Conservation (phyloP, 805 yeast species). For the Kodamaea kaohsiungensis region DNA sequence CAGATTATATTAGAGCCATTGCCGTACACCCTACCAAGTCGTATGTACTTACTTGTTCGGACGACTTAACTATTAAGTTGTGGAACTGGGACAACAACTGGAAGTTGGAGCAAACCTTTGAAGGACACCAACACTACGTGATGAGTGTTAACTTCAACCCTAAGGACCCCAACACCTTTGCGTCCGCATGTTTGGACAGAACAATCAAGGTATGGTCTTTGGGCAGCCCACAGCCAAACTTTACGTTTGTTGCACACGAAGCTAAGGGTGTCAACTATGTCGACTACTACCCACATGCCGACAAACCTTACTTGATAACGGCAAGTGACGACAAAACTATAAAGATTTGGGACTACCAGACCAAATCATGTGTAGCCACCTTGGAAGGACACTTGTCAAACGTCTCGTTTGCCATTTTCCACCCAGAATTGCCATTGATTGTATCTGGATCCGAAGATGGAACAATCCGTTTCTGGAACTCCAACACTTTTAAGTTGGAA, state of each 20-base stretch:
- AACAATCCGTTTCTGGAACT: conserved; percentile 90
- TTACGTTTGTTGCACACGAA: conserved; percentile 88
- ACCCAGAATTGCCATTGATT: conserved; percentile 93
- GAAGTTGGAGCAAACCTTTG: conserved; percentile 86
- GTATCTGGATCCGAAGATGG: conserved; percentile 97
- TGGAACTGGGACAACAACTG: conserved; percentile 98
- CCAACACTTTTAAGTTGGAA: conserved; percentile 91
- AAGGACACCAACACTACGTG: conserved; percentile 94
- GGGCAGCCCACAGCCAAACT: conserved; percentile 85
- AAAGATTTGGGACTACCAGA: conserved; percentile 95
- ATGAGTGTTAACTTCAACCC: conserved; percentile 96
- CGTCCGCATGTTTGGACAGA: conserved; percentile 93
- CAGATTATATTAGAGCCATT: conserved; percentile 90
- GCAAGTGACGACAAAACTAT: conserved; percentile 88
- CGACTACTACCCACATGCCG: conserved; percentile 95
- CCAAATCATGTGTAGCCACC: conserved; percentile 92
- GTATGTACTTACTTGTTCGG: conserved; percentile 82
- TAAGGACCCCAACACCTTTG: conserved; percentile 96
- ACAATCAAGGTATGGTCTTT: conserved; percentile 97
- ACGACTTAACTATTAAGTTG: conserved; percentile 85
- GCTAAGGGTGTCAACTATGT: conserved; percentile 94
- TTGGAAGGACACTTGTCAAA: conserved; percentile 92
- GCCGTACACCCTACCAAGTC: conserved; percentile 96
- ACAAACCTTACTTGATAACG: conserved; percentile 93
- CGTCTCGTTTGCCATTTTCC: conserved; percentile 96